Base-by-base conservation (phyloP, 441 rosid genomes). In the Adansonia grandidieri region DNA sequence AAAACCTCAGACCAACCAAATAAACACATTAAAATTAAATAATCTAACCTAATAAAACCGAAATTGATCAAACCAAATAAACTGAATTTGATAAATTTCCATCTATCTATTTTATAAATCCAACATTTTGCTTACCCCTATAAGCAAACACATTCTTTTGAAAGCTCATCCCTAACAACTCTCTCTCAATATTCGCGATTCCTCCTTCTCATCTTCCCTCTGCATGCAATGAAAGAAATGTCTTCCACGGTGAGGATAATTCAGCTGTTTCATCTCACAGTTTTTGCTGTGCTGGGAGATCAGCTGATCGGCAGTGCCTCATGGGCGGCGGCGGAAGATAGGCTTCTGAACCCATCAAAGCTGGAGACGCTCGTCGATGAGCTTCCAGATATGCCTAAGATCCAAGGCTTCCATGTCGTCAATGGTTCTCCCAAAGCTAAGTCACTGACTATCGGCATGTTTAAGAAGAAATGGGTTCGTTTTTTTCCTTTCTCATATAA, bases 301-400 rank as follows among this genome's bases (percentile, higher is more conserved):
- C 19, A 37, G 40, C 40, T 37, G 40, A 37, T 63, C 51, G 0
- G 19, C 66, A 37, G 40, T 37, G 20, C 56, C 51, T 72, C 79
- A 47, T 51, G 84, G 78, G 82, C 71, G 1, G 40, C 40, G 40
- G 40, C 40, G 40, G 84, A 81, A 14, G 90, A 85, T 8, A 28
- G 9, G 70, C 80, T 90, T 32, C 48, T 92, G 44, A 69, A 79
- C 76, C 71, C 82, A 4, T 82, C 82, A 0, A 79, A 80, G 80
- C 81, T 96, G 83, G 74, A 85, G 85, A 91, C 85, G 97, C 94
- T 94, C 76, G 95, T 96, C 2, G 98, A 96, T 48, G 89, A 91
- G 72, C 90, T 96, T 19, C 93, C 85, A 0, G 88, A 91, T 82
- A 89, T 96, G 92, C 97, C 97, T 9, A 90, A 57, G 80, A 76